phyloP scores from a whole-genome alignment of 192 early-diverging fungal species.

The Linnemannia elongata region DNA sequence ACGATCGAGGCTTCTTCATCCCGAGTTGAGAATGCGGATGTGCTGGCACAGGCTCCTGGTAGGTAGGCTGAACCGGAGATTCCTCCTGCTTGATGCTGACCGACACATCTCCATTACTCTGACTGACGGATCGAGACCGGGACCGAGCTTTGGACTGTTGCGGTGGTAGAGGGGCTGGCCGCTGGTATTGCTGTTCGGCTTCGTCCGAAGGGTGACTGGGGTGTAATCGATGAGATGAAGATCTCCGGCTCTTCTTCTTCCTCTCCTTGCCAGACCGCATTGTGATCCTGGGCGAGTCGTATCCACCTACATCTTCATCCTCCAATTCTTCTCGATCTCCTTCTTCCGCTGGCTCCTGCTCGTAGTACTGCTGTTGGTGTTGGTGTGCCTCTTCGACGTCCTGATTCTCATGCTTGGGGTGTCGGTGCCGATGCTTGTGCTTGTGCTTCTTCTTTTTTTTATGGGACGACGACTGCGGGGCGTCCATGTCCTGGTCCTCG shows the following conservation, averaged over 20 bases:
- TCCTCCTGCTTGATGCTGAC: slow-evolving; percentile 26
- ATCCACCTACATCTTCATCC: slow-evolving; percentile 14
- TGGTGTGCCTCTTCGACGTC: background rate
- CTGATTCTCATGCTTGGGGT: slow-evolving; percentile 19
- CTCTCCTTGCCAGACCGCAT: slow-evolving; percentile 17
- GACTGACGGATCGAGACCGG: slow-evolving; percentile 12
- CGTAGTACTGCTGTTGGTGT: slow-evolving; percentile 6
- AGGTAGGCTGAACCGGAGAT: background rate
- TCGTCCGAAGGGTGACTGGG: slow-evolving; percentile 20
- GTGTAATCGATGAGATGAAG: slow-evolving; percentile 3
- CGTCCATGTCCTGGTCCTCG: slow-evolving; percentile 11
- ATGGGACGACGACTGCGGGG: slow-evolving; percentile 8
- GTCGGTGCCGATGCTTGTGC: slow-evolving; percentile 41
- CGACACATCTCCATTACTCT: background rate
- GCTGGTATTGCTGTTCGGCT: background rate
- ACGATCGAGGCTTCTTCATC: slow-evolving; percentile 22
- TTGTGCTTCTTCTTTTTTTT: slow-evolving; percentile 56
- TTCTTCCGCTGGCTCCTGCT: background rate
- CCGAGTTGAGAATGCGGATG: slow-evolving; percentile 12
- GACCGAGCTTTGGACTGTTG: slow-evolving; percentile 1
- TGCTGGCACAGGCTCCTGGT: background rate
- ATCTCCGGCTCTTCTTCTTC: slow-evolving; percentile 1
- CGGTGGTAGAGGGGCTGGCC: background rate
- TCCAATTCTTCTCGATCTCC: slow-evolving; percentile 13
- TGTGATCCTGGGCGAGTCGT: slow-evolving; percentile 8